A percentile compares a stretch with the other conserved stretches of the same genome.
phyloP scores from a whole-genome alignment of 768 basidiomycete species.

The Leccinum arenicola region DNA sequence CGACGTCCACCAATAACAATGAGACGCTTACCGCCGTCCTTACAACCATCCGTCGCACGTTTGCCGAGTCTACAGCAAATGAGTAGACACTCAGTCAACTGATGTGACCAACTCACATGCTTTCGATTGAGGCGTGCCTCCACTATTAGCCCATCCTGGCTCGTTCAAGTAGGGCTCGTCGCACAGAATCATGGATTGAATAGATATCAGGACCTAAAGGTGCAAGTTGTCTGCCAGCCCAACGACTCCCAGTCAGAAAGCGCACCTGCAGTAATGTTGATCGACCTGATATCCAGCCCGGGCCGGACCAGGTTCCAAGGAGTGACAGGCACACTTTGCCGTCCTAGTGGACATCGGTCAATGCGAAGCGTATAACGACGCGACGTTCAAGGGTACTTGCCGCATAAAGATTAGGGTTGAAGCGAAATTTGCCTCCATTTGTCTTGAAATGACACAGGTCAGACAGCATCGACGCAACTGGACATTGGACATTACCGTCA shows the following conservation, averaged over 20 bases:
- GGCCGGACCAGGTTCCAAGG: conserved; percentile 90
- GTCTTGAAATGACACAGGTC: conserved; percentile 45
- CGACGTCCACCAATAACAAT: conserved; percentile 3
- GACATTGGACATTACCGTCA: conserved; percentile 41
- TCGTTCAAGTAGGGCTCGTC: conserved; percentile 93
- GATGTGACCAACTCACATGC: conserved; percentile 57
- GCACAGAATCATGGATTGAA: conserved; percentile 95
- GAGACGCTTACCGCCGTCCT: conserved; percentile 66
- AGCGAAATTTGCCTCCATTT: conserved; percentile 82
- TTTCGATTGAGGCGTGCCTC: conserved; percentile 70
- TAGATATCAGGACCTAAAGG: conserved; percentile 76
- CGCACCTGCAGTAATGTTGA: conserved; percentile 84
- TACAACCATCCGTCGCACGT: conserved; percentile 90
- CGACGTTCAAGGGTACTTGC: conserved; percentile 38
- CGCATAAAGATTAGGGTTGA: conserved; percentile 94
- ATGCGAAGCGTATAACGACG: neutral
- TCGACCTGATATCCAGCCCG: conserved; percentile 89
- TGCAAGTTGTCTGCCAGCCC: neutral
- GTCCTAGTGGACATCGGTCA: conserved; percentile 47
- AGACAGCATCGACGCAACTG: conserved; percentile 6
- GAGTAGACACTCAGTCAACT: conserved; percentile 1
- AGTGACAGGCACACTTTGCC: conserved; percentile 93
- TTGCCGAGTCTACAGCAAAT: conserved; percentile 70
- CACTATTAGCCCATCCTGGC: conserved; percentile 78
- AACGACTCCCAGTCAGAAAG: neutral